Percentiles rank a stretch among this genome's conserved stretches.
Conservation (phyloP, 1,139 yeast genomes). For the Schwanniomyces etchellsii region DNA sequence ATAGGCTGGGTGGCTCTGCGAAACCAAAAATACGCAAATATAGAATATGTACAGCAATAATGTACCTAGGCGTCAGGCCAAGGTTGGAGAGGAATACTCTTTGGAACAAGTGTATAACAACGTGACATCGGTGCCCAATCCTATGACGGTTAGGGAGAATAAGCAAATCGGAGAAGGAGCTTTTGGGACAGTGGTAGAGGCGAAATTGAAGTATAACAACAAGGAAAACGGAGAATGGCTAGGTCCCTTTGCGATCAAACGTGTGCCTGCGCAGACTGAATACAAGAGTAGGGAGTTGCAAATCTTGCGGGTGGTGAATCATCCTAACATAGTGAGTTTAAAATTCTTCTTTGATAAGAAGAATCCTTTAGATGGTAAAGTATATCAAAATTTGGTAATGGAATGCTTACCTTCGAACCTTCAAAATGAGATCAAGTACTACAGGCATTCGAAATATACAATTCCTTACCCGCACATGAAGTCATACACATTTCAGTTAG, state of each 20-base stretch:
- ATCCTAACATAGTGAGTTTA: conserved; percentile 70
- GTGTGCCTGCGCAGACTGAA: conserved; percentile 83
- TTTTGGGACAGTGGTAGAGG: conserved; percentile 78
- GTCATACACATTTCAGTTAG: conserved; percentile 73
- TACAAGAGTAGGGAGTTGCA: conserved; percentile 77
- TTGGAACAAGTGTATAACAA: conserved; percentile 60
- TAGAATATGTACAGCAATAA: no score
- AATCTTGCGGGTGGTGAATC: conserved; percentile 65
- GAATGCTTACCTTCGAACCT: conserved; percentile 79
- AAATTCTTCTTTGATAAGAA: conserved; percentile 65
- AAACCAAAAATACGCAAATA: no score
- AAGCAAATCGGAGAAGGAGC: conserved; percentile 81
- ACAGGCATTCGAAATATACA: conserved; percentile 55
- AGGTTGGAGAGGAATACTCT: conserved; percentile 17
- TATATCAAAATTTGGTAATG: conserved; percentile 79
- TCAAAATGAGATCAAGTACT: conserved; percentile 68
- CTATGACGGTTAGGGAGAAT: conserved; percentile 67
- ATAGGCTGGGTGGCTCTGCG: no score
- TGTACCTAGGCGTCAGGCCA: not conserved
- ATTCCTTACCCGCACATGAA: conserved; percentile 71
- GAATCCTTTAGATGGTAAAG: conserved; percentile 51
- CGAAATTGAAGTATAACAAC: conserved; percentile 39
- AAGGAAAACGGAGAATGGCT: conserved; percentile 42
- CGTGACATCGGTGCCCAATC: conserved; percentile 43
- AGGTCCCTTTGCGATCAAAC: conserved; percentile 78